Evolutionary conservation across 2,329 filamentous ascomycete species (phyloP), one percentile per base, ranked within the genome.

Genomic region (Curvularia hawaiiensis): DNA sequence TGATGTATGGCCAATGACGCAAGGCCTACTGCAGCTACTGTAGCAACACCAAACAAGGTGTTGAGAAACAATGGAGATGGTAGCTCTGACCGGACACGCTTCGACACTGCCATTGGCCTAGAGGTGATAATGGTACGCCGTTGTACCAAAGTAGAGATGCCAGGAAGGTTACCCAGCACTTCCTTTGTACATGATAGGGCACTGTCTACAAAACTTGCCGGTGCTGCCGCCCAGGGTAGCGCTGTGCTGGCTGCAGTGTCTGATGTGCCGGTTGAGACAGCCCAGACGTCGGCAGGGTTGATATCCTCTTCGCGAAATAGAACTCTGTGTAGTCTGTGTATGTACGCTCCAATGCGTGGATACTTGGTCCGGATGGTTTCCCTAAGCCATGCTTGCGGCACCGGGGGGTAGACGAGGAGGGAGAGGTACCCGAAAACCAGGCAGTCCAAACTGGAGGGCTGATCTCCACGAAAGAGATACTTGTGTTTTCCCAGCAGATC

Each of bases 391-490:
- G 83, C 75, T 53, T 87, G 84, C 16, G 87, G 85, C 22, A 90
- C 72, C 9, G 83, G 76, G 0, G 88, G 84, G 24, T 84, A 80
- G 1, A 89, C 79, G 80, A 95, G 90, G 49, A 97, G 78, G 2
- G 86, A 83, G 35, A 98, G 79, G 73, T 96, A 96, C 11, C 88
- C 95, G 67, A 91, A 85, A 0, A 87, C 88, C 46, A 97, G 75
- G 71, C 91, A 97, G 75, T 97, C 93, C 24, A 96, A 77, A 53
- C 84, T 86, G 2, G 85, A 86, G 0, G 85, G 82, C n/a, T 78
- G 68, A 1, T 78, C 72, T 9, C 78, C 76, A 11, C 78, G 79
- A 1, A 90, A 77, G 11, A 91, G 74, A 68, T 84, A 89, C 2
- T 75, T 68, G 59, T 85, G 86, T 18, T 78, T 72, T 1, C 79